A percentile compares a stretch with the other conserved stretches of the same genome.
Evolutionary conservation across 345 rosid species (phyloP).

Genomic region (Anastatica hierochuntica): DNA sequence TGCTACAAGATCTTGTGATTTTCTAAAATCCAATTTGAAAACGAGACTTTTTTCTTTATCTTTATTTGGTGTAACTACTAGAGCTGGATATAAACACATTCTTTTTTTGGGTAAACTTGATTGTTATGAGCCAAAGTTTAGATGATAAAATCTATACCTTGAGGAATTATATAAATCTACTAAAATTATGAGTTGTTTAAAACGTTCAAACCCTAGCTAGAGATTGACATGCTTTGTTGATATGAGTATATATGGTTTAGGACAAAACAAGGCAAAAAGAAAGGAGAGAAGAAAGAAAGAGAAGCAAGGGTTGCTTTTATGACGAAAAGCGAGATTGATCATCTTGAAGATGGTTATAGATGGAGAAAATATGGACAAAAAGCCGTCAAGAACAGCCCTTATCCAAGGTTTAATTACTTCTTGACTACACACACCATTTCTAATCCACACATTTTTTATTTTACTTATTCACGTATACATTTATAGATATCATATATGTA

Average conservation of each 20-base stretch:
- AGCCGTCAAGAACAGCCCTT: slow-evolving; percentile 68
- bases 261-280: slow-evolving; percentile 35
- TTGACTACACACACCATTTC: not conserved
- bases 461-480: no score
- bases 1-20: no score
- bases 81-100: no score
- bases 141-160: no score
- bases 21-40: no score
- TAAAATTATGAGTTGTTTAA: not conserved
- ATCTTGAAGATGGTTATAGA: slow-evolving; percentile 77
- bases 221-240: not conserved
- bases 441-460: no score
- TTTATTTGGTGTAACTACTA: no score
- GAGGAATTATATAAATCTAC: not conserved
- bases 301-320: slow-evolving; percentile 61
- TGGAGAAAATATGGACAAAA: slow-evolving; percentile 91
- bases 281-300: slow-evolving; percentile 43
- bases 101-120: no score
- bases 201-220: not conserved
- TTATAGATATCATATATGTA: no score
- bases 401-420: slow-evolving; percentile 54
- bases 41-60: no score
- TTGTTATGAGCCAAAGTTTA: no score
- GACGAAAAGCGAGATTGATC: slow-evolving; percentile 75
- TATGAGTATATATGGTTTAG: slow-evolving; percentile 16